Base-by-base conservation (phyloP, 2,329 filamentous ascomycete species). In the Exserohilum turcica region DNA sequence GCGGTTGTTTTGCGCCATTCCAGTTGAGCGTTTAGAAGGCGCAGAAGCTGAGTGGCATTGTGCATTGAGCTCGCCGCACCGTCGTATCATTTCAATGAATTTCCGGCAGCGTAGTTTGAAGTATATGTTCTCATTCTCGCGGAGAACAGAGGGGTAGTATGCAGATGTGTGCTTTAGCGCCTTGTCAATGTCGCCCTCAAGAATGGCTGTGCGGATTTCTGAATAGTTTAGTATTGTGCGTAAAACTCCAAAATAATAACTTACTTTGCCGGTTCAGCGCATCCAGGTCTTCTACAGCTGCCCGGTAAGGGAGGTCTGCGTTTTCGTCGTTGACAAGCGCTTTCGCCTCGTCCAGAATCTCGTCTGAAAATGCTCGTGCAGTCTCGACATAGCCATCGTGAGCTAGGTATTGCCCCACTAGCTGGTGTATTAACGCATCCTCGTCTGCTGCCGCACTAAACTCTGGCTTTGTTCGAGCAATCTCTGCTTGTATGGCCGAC, bases 371-470 rank as follows among this genome's bases (percentile, higher is more conserved):
- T 0, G 91, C 91, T 59, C 87, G 85, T 7, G 92, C 92, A 0
- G 93, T 96, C 62, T 97, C 93, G 6, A 97, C 88, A 63, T 97
- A 97, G 54, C 94, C 94, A 66, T 97, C 94, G 64, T 97, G 93
- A 32, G 92, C 90, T 12, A 99, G 79, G 63, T 96, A 97, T 74
- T 97, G 92, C 33, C 92, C 82, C 15, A 93, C 86, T 51, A 97
- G 79, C 63, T 89, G 84, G 70, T 97, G 92, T 32, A 96, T 86
- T 42, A 97, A 81, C 21, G 89, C 82, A 1, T 86, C 87, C 74
- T 97, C 93, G 56, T 83, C 85, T 57, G 90, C 78, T 7, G 53
- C 43, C 2, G 50, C 61, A 28, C 57, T 60, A 19, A 54, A 52
- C 13, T 54, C 33, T 5, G 56, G 56, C 13, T 57, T 68, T 9